These are phyloP conservation scores for Calonectria henricotiae DNA, from an alignment of 2,329 filamentous ascomycete species.

Conservation along the genomic window DNA sequence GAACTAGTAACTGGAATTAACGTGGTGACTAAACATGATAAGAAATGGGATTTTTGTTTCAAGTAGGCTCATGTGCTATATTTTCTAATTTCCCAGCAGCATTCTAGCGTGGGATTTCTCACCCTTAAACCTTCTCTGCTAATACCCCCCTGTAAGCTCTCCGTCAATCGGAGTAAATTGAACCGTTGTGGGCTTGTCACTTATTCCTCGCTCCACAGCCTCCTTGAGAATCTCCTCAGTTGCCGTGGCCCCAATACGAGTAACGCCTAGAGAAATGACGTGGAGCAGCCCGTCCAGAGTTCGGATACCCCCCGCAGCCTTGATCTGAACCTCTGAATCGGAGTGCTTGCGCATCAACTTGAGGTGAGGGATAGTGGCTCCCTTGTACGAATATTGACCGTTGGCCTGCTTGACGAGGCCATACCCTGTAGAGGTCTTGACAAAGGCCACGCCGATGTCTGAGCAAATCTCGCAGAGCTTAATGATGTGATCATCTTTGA, in stretches of 20 bases:
- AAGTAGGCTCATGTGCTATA: too few relatives aligned
- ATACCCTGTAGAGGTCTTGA: slow-evolving; percentile 76
- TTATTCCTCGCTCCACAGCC: slow-evolving; percentile 67
- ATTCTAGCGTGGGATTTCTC: too few relatives aligned
- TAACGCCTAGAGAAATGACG: slow-evolving; percentile 70
- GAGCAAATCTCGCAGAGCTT: slow-evolving; percentile 72
- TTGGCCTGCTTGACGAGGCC: slow-evolving; percentile 72
- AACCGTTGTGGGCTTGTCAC: slow-evolving; percentile 45
- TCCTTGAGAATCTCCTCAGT: slow-evolving; percentile 72
- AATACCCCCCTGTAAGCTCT: slow-evolving; percentile 31
- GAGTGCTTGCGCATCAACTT: slow-evolving; percentile 69
- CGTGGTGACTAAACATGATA: too few relatives aligned
- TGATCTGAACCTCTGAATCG: slow-evolving; percentile 66
- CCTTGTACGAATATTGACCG: slow-evolving; percentile 69
- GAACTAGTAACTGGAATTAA: too few relatives aligned
- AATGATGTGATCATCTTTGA: slow-evolving; percentile 66
- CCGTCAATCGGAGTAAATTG: slow-evolving; percentile 40
- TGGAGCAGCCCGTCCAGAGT: slow-evolving; percentile 72
- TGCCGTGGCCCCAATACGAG: slow-evolving; percentile 71
- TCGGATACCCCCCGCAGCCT: slow-evolving; percentile 72
- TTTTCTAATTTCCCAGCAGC: neutral
- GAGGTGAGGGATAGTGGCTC: slow-evolving; percentile 68
- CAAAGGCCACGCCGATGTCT: slow-evolving; percentile 67
- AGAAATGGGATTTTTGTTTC: too few relatives aligned
- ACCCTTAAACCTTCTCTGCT: neutral